Evolutionary conservation across 177 flowering plant species (phyloP).

Genomic region (Vitis hybrid): DNA sequence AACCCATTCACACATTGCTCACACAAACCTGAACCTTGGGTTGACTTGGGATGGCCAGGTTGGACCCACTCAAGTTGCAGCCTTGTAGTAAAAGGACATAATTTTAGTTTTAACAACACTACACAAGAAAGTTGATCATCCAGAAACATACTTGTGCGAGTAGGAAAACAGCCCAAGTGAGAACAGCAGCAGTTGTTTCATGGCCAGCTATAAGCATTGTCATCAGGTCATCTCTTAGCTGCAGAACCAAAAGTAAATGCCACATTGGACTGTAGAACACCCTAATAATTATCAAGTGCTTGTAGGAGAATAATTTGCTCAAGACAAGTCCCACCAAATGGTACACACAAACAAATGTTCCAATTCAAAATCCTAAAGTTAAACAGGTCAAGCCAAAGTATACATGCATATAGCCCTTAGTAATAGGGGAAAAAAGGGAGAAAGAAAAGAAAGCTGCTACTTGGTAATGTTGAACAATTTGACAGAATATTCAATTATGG

Average conservation of each 20-base stretch:
- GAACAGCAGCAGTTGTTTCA: constrained; percentile 99
- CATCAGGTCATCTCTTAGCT: constrained; percentile 98
- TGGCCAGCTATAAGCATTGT: constrained; percentile 99
- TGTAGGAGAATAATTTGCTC: background rate
- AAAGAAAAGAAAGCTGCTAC: no score
- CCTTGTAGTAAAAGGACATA: background rate
- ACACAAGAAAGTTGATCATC: background rate
- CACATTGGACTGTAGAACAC: background rate
- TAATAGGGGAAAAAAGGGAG: no score
- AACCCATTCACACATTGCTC: no score
- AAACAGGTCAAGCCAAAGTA: background rate
- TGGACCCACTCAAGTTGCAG: no score
- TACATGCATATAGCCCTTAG: background rate
- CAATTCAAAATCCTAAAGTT: background rate
- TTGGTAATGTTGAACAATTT: no score
- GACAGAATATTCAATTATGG: background rate
- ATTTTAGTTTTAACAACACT: background rate
- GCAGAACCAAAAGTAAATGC: constrained; percentile 13
- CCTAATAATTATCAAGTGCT: background rate
- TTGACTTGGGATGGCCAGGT: no score
- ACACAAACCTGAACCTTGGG: no score
- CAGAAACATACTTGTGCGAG: constrained; percentile 74
- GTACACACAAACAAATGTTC: background rate
- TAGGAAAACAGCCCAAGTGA: constrained; percentile 93
- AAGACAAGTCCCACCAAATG: background rate